Conservation (phyloP, 495 filamentous ascomycete species). For the Podospora comata region DNA sequence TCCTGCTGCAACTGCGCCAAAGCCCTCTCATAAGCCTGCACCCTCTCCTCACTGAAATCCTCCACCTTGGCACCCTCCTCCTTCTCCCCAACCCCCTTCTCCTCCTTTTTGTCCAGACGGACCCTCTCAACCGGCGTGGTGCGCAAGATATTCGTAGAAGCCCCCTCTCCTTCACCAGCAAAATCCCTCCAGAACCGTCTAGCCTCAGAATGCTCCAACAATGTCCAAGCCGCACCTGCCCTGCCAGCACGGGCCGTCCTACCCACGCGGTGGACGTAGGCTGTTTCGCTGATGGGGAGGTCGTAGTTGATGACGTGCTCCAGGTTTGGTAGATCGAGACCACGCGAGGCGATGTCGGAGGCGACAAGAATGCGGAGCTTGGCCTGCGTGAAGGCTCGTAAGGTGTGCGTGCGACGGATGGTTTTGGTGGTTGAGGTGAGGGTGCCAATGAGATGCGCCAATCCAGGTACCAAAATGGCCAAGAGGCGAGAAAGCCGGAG, state of each 20-base stretch:
- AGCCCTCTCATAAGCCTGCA: constrained; percentile 59
- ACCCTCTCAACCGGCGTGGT: constrained; percentile 29
- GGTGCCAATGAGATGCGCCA: constrained; percentile 57
- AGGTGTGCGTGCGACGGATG: constrained; percentile 54
- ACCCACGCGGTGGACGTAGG: constrained; percentile 90
- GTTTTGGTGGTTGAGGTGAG: constrained; percentile 73
- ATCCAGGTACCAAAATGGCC: constrained; percentile 59
- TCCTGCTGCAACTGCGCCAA: constrained; percentile 51
- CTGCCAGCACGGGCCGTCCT: constrained; percentile 83
- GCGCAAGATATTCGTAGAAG: constrained; percentile 23
- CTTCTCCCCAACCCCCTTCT: background rate
- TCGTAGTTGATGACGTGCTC: constrained; percentile 94
- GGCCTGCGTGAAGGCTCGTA: constrained; percentile 60
- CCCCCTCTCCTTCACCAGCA: constrained; percentile 44
- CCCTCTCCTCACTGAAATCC: constrained; percentile 50
- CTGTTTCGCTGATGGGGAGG: constrained; percentile 70
- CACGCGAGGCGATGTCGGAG: constrained; percentile 87
- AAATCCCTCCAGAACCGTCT: constrained; percentile 85
- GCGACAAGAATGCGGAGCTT: constrained; percentile 75
- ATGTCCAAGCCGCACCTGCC: constrained; percentile 74
- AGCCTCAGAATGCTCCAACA: constrained; percentile 73
- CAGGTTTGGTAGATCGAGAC: constrained; percentile 78
- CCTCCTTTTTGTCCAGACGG: constrained; percentile 28
- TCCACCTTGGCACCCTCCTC: constrained; percentile 20
- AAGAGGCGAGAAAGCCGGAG: constrained; percentile 76